phyloP scores from a whole-genome alignment of 2,329 filamentous ascomycete species.

The Colletotrichum graminicola region DNA sequence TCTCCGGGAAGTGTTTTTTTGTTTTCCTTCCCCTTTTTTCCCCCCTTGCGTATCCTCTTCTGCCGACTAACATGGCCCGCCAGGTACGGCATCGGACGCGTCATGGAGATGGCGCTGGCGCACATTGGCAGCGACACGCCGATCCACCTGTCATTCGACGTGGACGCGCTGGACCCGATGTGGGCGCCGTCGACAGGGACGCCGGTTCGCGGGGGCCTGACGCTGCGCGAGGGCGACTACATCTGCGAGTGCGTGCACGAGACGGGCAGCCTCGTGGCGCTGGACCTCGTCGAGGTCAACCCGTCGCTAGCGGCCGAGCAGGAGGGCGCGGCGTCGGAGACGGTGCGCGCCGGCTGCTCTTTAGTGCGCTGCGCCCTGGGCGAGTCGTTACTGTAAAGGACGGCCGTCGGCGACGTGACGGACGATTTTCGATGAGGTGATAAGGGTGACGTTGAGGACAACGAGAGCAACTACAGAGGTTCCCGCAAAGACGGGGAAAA shows the following conservation, averaged over 20 bases:
- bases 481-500: background rate
- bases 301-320: slow-evolving; percentile 74
- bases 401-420: too few species aligned
- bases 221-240: slow-evolving; percentile 94
- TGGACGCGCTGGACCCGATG: slow-evolving; percentile 95
- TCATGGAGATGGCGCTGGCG: slow-evolving; percentile 98
- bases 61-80: too few species aligned
- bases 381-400: slow-evolving; percentile 80
- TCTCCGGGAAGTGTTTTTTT: too few species aligned
- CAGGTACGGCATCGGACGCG: slow-evolving; percentile 88
- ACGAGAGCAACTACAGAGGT: background rate
- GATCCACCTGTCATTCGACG: slow-evolving; percentile 97
- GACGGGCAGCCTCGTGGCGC: slow-evolving; percentile 81
- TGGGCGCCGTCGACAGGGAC: slow-evolving; percentile 98
- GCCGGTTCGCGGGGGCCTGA: slow-evolving; percentile 92
- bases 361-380: slow-evolving; percentile 92
- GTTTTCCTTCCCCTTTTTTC: too few species aligned
- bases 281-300: slow-evolving; percentile 88
- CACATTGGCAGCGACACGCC: slow-evolving; percentile 96
- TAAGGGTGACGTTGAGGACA: too few species aligned
- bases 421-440: background rate
- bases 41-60: too few species aligned
- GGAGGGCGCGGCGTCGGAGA: slow-evolving; percentile 80
- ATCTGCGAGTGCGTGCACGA: slow-evolving; percentile 91
- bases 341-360: slow-evolving; percentile 89